These are phyloP conservation scores for Fusarium brevicatenulatum DNA, from an alignment of 2,329 filamentous ascomycete genomes.

Conservation along the genomic window DNA sequence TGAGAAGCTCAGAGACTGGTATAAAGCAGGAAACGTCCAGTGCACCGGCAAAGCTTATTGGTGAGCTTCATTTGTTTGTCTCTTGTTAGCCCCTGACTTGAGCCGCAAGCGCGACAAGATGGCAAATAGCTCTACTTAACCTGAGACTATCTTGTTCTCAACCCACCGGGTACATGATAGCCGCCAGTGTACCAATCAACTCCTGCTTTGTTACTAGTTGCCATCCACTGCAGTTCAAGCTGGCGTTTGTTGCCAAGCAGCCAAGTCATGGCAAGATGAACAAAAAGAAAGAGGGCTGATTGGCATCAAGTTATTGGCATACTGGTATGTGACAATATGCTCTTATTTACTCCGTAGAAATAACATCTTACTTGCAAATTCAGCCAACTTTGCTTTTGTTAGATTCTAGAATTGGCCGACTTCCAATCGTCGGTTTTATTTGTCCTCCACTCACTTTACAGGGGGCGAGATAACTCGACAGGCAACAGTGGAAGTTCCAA, in stretches of 20 bases:
- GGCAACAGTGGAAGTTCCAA: not conserved
- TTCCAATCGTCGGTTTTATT: not conserved
- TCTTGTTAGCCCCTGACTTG: slow-evolving; percentile 34
- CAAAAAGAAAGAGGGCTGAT: not conserved
- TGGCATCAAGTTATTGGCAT: not conserved
- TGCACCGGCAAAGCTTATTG: slow-evolving; percentile 2
- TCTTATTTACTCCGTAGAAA: not conserved
- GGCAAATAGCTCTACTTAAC: slow-evolving; percentile 14
- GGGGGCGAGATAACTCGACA: not conserved
- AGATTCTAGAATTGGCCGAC: not conserved
- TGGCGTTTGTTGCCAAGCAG: not conserved
- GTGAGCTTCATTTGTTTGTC: slow-evolving; percentile 1
- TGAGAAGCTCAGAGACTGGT: slow-evolving; percentile 7
- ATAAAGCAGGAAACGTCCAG: not conserved
- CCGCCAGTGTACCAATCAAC: slow-evolving; percentile 1
- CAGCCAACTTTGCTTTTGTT: slow-evolving; percentile 14
- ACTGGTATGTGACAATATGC: not conserved
- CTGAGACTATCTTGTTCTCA: not conserved
- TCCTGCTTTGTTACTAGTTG: not conserved
- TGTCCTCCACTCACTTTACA: not conserved
- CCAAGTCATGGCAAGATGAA: not conserved
- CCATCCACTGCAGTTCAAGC: not conserved
- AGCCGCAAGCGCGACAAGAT: slow-evolving; percentile 31
- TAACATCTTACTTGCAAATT: not conserved
- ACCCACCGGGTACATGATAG: slow-evolving; percentile 1